A percentile compares a stretch with the other conserved stretches of the same genome.
Conservation (phyloP, 768 basidiomycete genomes). For the Naganishia randhawae region DNA sequence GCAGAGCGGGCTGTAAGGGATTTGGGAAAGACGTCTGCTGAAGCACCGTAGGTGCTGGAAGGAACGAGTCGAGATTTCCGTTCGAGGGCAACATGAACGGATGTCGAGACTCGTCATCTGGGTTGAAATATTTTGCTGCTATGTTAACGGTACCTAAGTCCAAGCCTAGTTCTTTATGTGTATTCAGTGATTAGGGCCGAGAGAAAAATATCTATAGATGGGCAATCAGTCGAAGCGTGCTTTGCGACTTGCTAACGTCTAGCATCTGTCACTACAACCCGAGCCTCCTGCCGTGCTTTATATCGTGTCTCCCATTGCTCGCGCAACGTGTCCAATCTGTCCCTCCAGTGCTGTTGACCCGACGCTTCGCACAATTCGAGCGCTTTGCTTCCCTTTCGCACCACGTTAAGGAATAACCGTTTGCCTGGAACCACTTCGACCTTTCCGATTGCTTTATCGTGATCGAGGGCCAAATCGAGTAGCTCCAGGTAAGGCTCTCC, state of each 20-base stretch:
- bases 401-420: not conserved
- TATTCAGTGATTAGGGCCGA: not conserved
- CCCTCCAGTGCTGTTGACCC: not conserved
- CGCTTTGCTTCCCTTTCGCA: not conserved
- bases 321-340: constrained; percentile 1
- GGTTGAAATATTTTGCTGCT: not conserved
- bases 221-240: not conserved
- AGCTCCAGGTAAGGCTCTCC: not conserved
- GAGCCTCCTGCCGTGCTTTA: not conserved
- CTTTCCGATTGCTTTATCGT: not conserved
- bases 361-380: not conserved
- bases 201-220: not conserved
- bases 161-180: not conserved
- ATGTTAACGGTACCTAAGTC: not conserved
- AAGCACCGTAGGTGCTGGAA: not conserved
- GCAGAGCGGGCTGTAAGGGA: constrained; percentile 20
- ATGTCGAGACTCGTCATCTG: not conserved
- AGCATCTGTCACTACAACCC: constrained; percentile 3
- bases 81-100: not conserved
- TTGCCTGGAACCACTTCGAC: constrained; percentile 1
- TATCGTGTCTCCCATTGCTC: not conserved
- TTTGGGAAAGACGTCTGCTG: constrained; percentile 19
- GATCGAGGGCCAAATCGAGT: constrained; percentile 4
- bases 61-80: not conserved
- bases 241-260: too few species aligned